These are phyloP conservation scores for Pichia sporocuriosa DNA, from an alignment of 805 yeast genomes.

Conservation along the genomic window DNA sequence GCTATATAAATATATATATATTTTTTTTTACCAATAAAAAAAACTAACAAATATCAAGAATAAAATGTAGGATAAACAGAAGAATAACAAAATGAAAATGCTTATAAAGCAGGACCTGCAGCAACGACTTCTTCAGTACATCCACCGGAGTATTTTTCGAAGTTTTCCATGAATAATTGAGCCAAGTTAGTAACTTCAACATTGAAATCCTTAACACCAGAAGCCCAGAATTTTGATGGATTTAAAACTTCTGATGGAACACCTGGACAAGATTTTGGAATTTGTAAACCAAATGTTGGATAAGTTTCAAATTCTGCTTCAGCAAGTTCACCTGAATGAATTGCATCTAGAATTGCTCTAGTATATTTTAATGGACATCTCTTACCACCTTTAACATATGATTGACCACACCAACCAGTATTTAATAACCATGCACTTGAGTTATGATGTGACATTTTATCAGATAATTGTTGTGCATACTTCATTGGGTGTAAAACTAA, in stretches of 20 bases:
- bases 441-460: slow-evolving; percentile 81
- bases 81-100: background rate
- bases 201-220: slow-evolving; percentile 45
- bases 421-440: slow-evolving; percentile 94
- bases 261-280: slow-evolving; percentile 74
- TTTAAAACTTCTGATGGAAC: slow-evolving; percentile 83
- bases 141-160: slow-evolving; percentile 72
- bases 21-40: background rate
- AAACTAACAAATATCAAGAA: background rate
- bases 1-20: background rate
- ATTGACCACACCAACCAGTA: slow-evolving; percentile 98
- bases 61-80: slow-evolving; percentile 1
- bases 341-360: slow-evolving; percentile 90
- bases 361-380: slow-evolving; percentile 97
- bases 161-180: slow-evolving; percentile 74
- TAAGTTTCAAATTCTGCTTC: slow-evolving; percentile 76
- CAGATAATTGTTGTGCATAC: slow-evolving; percentile 92
- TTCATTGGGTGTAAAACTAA: slow-evolving; percentile 96
- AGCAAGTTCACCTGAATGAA: slow-evolving; percentile 83
- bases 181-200: slow-evolving; percentile 63
- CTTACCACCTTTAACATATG: slow-evolving; percentile 89
- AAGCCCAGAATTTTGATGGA: slow-evolving; percentile 78
- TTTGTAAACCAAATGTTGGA: slow-evolving; percentile 79
- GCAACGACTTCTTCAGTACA: slow-evolving; percentile 83
- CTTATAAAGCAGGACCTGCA: slow-evolving; percentile 74